Evolutionary conservation across 352 stramenopile species (phyloP), one percentile per base, ranked within the genome.

Genomic region (Phytophthora palmivora): DNA sequence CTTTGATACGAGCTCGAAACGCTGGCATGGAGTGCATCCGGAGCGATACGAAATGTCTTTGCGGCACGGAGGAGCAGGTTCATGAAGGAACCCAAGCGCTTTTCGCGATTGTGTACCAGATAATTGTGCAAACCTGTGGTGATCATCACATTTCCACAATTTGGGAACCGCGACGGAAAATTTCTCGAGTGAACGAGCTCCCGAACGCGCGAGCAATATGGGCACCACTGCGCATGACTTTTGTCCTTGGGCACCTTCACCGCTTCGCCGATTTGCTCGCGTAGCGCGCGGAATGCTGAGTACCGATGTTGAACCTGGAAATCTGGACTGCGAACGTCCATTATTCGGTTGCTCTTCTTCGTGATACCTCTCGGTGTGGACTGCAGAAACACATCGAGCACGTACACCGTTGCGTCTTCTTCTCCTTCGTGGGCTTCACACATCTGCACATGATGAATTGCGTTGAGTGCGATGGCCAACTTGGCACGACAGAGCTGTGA

Each of bases 261-360:
- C 0, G 59, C 59, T 0, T 66, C 50, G 6, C 53, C 52, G 6
- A 90, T 38, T 3, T 53, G 49, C 9, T 65, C 36, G 16, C 80
- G 78, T 24, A 90, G 56, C 33, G 42, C 48, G 3, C 64, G 68
- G 66, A 90, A 84, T 16, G 80, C 59, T 14, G 78, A 88, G 54
- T 82, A 90, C 42, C 81, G 78, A 33, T 86, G 72, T 30, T 75
- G 58, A 15, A 87, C 37, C 21, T 70, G 58, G 48, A 84, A 84
- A 33, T 63, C 52, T 18, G 57, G 34, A 19, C 53, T 44, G 24
- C n/a, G 37, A 10, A 33, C 37, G 26, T 46, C 41, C 15, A 34
- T 19, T 22, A 14, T 28, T n/a, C 3, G n/a, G 28, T 49, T 45
- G 28, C n/a, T 45, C 10, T 42, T 32, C 15, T 50, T 37, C 15